Evolutionary conservation across 805 yeast genomes (phyloP), one percentile per base, ranked within the genome.

Genomic region (Geotrichum ghanense): DNA sequence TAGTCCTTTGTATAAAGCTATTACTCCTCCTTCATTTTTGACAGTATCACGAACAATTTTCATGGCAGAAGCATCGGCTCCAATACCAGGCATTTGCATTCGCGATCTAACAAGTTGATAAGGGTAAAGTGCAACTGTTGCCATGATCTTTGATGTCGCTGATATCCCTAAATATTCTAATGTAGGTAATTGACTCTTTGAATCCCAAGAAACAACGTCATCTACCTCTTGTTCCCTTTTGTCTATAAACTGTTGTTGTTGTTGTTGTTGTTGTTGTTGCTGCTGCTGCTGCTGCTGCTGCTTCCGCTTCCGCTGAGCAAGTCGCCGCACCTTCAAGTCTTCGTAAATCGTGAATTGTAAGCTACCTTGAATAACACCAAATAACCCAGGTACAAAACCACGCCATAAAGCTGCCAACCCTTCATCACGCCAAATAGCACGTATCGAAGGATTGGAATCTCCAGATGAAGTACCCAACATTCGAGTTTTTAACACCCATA

Each of bases 401-500:
- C 75, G 75, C 81, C 86, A 83, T 47, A 83, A 77, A 1, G 81
- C 78, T 3, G 50, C 35, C 0, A 76, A 37, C 0, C 95, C 92
- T 55, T 84, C 87, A 1, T 69, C 66, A 22, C 53, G 54, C 12
- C 68, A 51, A 12, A 86, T 73, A 21, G 70, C 60, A 3, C 48
- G 47, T 0, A 78, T 56, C 1, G 95, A 94, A 0, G 85, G 80
- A 14, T 72, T 72, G 0, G 69, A 68, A 14, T 48, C 52, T 50
- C 41, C 48, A 14, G 56, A 50, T 12, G 61, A 57, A 17, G 88
- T 78, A 6, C 37, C 37, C 56, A 89, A 71, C 53, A 90, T 81
- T 51, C 97, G 71, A 0, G 98, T 92, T 63, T 92, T 92, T 17
- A 92, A 62, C 1, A 92, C 95, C 98, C 98, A 90, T 9, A 90